Conservation (phyloP, 495 filamentous ascomycete genomes). For the Amniculicola lignicola region DNA sequence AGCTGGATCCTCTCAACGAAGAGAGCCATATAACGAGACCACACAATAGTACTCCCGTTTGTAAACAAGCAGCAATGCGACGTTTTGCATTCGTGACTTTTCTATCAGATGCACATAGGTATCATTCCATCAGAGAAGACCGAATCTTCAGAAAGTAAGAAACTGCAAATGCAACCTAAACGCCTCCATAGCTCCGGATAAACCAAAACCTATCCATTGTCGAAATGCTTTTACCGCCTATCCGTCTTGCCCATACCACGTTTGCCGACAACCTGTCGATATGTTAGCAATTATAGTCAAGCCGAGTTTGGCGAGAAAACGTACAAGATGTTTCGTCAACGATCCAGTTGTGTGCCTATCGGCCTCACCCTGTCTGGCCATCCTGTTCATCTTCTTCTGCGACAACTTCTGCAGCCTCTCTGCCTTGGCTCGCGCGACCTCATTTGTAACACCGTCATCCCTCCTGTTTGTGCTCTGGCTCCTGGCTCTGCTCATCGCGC, state of each 20-base stretch:
- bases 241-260: slow-evolving; percentile 26
- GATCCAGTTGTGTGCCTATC: slow-evolving; percentile 83
- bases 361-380: slow-evolving; percentile 93
- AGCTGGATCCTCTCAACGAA: too few relatives aligned
- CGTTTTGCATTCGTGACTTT: too few relatives aligned
- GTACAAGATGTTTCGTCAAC: slow-evolving; percentile 88
- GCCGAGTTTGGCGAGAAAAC: neutral
- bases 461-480: slow-evolving; percentile 76
- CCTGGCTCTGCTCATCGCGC: slow-evolving; percentile 73
- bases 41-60: too few relatives aligned
- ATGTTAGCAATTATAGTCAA: slow-evolving; percentile 5
- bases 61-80: too few relatives aligned
- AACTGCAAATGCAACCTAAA: neutral
- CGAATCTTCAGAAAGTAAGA: too few relatives aligned
- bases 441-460: slow-evolving; percentile 70
- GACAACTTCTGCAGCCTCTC: slow-evolving; percentile 81
- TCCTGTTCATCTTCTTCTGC: slow-evolving; percentile 98
- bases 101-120: too few relatives aligned
- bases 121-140: too few relatives aligned
- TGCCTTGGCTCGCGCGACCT: slow-evolving; percentile 64
- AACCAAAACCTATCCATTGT: neutral
- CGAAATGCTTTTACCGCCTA: slow-evolving; percentile 7
- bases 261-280: slow-evolving; percentile 19
- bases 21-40: too few relatives aligned
- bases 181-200: neutral